Evolutionary conservation across 1,139 yeast genomes (phyloP), one percentile per base, ranked within the genome.

Genomic region (Hyphopichia buzzinii): DNA sequence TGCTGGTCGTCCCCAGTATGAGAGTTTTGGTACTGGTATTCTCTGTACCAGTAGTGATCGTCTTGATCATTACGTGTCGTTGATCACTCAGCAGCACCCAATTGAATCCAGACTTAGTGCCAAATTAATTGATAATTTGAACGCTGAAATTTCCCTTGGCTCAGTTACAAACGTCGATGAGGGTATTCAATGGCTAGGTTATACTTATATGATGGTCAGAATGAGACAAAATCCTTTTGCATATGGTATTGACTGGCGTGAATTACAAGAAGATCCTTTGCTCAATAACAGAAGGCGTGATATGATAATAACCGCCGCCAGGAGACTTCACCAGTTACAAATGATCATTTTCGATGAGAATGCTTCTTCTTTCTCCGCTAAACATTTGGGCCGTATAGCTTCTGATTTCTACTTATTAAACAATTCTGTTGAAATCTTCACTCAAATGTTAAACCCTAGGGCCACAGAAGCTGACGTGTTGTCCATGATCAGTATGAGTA

Each of bases 1-100:
- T 67, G 98, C 98, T 28, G 99, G 99, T 64, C 81, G 99, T 64
- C 99, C 99, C 0, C 98, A 95, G 49, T 94, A 80, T 61, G 96
- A 94, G 51, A 79, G 78, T 39, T 84, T 76, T 54, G 99, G 98
- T 69, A 86, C 92, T 2, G 97, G 97, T 67, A 82, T 89, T 28
- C 67, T 94, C 36, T 81, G 94, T 56, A 92, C 98, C 1, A 74
- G 95, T 0, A 73, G 77, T 43, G 97, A 90, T 53, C 71, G 79
- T 37, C 62, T 94, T 19, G 95, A 89, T 48, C 96, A 88, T 51
- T 94, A 92, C 52, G 77, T 94, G 17, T 80, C 95, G 0, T 71
- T 90, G 25, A 76, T 94, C 22, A 83, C 96, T 0, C 96, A 94
- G 44, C 98, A 94, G 54, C 96, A 89, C 61, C 97, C 99, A 0